A percentile compares a stretch with the other conserved stretches of the same genome.
phyloP scores from a whole-genome alignment of 2,329 filamentous ascomycete species.

The Paraphoma chrysanthemicola region DNA sequence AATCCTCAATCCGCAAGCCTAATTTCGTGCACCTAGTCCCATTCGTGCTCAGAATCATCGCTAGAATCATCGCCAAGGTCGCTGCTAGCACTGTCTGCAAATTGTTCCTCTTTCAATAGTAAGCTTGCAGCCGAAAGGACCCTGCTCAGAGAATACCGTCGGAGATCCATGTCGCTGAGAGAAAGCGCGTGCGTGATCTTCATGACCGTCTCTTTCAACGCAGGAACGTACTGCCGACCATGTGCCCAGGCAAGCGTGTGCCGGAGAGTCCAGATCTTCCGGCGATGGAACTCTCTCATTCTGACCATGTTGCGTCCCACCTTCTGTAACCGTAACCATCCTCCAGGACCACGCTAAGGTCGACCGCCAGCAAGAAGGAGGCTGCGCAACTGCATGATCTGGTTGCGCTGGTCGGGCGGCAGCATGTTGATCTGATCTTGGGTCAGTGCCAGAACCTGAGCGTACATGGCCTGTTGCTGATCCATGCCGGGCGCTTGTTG shows the following conservation, averaged over 20 bases:
- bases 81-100: not conserved
- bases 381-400: slow-evolving; percentile 79
- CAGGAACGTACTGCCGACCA: not conserved
- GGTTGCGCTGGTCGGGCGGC: slow-evolving; percentile 74
- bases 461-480: slow-evolving; percentile 77
- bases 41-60: not conserved
- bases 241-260: not conserved
- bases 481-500: slow-evolving; percentile 31
- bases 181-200: not conserved
- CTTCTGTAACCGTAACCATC: not conserved
- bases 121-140: not conserved
- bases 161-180: not conserved
- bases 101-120: not conserved
- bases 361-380: slow-evolving; percentile 56
- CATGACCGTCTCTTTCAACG: not conserved
- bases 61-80: not conserved
- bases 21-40: not conserved
- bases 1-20: not conserved
- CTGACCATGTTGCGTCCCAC: not conserved
- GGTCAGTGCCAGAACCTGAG: slow-evolving; percentile 81
- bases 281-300: not conserved
- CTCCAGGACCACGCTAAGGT: slow-evolving; percentile 6
- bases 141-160: not conserved
- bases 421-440: slow-evolving; percentile 81
- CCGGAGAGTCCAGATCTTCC: not conserved